phyloP scores from a whole-genome alignment of 1,284 basidiomycete genomes.

The Cryptococcus depauperatus region DNA sequence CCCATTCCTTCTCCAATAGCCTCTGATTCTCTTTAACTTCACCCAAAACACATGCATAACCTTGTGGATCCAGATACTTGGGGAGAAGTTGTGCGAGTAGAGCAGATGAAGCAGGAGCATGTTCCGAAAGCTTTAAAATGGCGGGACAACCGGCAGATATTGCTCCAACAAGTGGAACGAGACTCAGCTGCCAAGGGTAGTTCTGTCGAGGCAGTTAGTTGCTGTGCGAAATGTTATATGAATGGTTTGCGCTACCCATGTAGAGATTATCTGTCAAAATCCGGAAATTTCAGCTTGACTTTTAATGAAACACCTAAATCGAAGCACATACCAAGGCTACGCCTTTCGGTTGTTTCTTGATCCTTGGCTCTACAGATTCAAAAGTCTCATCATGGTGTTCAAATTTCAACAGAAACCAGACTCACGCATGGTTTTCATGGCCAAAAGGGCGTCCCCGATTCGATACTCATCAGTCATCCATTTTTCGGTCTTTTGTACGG shows the following conservation, averaged over 20 bases:
- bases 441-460: slow-evolving; percentile 47
- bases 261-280: slow-evolving; percentile 41
- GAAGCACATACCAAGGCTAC: slow-evolving; percentile 57
- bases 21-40: slow-evolving; percentile 65
- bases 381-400: too few species aligned
- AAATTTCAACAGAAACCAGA: too few species aligned
- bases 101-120: slow-evolving; percentile 57
- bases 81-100: slow-evolving; percentile 66
- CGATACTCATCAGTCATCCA: slow-evolving; percentile 66
- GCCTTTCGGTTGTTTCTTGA: slow-evolving; percentile 70
- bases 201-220: slow-evolving; percentile 49
- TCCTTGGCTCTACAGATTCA: slow-evolving; percentile 55
- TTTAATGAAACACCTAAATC: slow-evolving; percentile 14
- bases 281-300: background rate
- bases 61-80: slow-evolving; percentile 70
- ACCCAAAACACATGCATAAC: slow-evolving; percentile 68
- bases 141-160: slow-evolving; percentile 71
- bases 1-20: slow-evolving; percentile 75
- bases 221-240: too few species aligned
- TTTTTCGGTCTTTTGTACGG: slow-evolving; percentile 60
- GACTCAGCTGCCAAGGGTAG: slow-evolving; percentile 51
- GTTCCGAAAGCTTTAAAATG: slow-evolving; percentile 70
- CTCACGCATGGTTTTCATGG: slow-evolving; percentile 39
- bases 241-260: too few species aligned
- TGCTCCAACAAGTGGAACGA: slow-evolving; percentile 60